These are phyloP conservation scores for Colletotrichum incanum DNA, from an alignment of 2,329 filamentous ascomycete genomes.

Conservation along the genomic window DNA sequence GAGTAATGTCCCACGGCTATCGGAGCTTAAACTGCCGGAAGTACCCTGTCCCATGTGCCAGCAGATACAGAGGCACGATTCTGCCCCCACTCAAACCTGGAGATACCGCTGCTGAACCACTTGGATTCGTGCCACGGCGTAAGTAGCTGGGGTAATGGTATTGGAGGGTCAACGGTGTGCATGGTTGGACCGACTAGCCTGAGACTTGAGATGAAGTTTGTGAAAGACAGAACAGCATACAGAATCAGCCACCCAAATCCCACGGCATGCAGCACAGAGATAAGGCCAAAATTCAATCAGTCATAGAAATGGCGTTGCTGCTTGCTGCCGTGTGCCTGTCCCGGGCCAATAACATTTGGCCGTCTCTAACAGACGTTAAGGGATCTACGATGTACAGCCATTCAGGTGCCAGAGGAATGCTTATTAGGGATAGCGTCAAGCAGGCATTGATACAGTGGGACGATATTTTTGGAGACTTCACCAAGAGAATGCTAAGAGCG, in stretches of 20 bases:
- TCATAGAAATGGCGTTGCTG: conserved; percentile 40
- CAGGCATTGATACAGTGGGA: conserved; percentile 2
- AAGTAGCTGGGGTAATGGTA: neutral
- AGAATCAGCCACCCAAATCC: neutral
- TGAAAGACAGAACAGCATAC: neutral
- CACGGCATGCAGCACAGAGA: conserved; percentile 27
- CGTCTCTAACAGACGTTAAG: conserved; percentile 1
- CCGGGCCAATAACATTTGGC: conserved; percentile 9
- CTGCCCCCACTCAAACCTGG: conserved; percentile 20
- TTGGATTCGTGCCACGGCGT: neutral
- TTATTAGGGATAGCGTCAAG: conserved; percentile 25
- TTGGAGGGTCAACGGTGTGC: neutral
- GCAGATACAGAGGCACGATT: conserved; percentile 19
- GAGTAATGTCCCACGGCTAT: conserved; percentile 26
- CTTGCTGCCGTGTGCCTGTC: conserved; percentile 5
- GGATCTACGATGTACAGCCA: conserved; percentile 37
- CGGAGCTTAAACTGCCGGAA: conserved; percentile 37
- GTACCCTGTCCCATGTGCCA: conserved; percentile 25
- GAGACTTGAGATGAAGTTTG: conserved; percentile 6
- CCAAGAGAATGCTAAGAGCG: neutral
- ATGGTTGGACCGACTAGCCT: neutral
- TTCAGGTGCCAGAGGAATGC: conserved; percentile 16
- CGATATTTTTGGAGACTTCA: neutral
- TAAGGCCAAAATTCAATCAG: conserved; percentile 43
- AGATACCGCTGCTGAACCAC: neutral